Percentiles rank a stretch among this genome's conserved stretches.
Evolutionary conservation across 208 protist genomes (phyloP).

Genomic region (Balamuthia mandrillaris): DNA sequence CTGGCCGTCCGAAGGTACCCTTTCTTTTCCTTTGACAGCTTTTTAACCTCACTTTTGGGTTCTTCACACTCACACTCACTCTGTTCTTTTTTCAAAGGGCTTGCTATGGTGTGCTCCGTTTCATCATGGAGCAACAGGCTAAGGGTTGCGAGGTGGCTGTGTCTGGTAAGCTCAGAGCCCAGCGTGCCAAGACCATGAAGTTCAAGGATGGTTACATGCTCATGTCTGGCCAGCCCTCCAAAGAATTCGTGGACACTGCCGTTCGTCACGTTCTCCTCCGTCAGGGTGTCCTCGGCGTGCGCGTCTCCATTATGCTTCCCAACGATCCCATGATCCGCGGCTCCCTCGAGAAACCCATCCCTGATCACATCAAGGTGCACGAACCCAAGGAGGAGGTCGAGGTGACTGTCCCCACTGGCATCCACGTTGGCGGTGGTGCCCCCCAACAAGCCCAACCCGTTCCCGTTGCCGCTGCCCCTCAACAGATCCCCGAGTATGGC

Average conservation of each 20-base stretch:
- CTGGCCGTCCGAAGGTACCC: constrained; percentile 88
- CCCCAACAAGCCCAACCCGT: neutral
- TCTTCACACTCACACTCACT: neutral
- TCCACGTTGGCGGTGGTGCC: neutral
- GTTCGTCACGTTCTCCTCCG: constrained; percentile 94
- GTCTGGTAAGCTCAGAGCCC: constrained; percentile 97
- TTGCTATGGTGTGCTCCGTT: constrained; percentile 96
- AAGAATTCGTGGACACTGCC: constrained; percentile 90
- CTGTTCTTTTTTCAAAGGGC: constrained; percentile 67
- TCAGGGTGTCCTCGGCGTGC: constrained; percentile 96
- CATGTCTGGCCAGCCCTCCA: constrained; percentile 77
- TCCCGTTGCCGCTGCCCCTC: neutral
- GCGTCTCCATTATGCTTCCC: constrained; percentile 99
- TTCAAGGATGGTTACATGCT: constrained; percentile 99
- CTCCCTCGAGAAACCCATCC: constrained; percentile 56
- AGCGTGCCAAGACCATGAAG: constrained; percentile 98
- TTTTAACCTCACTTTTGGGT: neutral
- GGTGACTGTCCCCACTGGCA: neutral
- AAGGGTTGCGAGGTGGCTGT: constrained; percentile 98
- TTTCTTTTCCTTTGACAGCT: neutral
- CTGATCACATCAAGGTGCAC: constrained; percentile 71
- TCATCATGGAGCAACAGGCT: constrained; percentile 96
- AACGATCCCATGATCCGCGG: constrained; percentile 77
- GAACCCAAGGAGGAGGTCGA: constrained; percentile 77
- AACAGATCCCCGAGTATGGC: too few relatives aligned